Conservation (phyloP, 768 basidiomycete genomes). For the Lepiota venenata region DNA sequence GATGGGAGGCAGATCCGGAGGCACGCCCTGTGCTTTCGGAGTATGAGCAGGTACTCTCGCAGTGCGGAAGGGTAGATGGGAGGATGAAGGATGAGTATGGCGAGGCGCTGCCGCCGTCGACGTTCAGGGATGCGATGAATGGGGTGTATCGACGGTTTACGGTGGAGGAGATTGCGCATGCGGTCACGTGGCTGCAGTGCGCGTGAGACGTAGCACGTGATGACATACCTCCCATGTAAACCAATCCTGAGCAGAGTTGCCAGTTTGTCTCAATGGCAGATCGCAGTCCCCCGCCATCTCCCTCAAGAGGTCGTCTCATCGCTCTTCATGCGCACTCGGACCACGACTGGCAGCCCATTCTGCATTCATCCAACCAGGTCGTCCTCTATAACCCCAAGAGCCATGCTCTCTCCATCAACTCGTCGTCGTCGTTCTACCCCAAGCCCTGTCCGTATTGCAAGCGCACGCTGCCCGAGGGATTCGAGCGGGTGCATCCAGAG, state of each 20-base stretch:
- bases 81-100: slow-evolving; percentile 1
- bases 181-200: not conserved
- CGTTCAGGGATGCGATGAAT: slow-evolving; percentile 5
- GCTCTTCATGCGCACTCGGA: slow-evolving; percentile 13
- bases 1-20: slow-evolving; percentile 5
- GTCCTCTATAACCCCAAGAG: slow-evolving; percentile 86
- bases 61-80: slow-evolving; percentile 1
- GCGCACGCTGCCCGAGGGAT: slow-evolving; percentile 48
- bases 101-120: not conserved
- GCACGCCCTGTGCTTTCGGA: not conserved
- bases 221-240: not conserved
- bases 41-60: not conserved
- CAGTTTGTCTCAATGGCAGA: not conserved
- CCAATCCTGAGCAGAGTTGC: not conserved
- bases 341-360: slow-evolving; percentile 72
- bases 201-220: not conserved
- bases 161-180: slow-evolving; percentile 1
- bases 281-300: slow-evolving; percentile 13
- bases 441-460: slow-evolving; percentile 74
- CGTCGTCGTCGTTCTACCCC: slow-evolving; percentile 27
- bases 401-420: slow-evolving; percentile 70
- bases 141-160: slow-evolving; percentile 1
- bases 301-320: slow-evolving; percentile 6
- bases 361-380: slow-evolving; percentile 82
- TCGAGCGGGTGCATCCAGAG: slow-evolving; percentile 24